Evolutionary conservation across 2,329 filamentous ascomycete genomes (phyloP), one percentile per base, ranked within the genome.

Genomic region (Arthrobotrys sphaeroides): DNA sequence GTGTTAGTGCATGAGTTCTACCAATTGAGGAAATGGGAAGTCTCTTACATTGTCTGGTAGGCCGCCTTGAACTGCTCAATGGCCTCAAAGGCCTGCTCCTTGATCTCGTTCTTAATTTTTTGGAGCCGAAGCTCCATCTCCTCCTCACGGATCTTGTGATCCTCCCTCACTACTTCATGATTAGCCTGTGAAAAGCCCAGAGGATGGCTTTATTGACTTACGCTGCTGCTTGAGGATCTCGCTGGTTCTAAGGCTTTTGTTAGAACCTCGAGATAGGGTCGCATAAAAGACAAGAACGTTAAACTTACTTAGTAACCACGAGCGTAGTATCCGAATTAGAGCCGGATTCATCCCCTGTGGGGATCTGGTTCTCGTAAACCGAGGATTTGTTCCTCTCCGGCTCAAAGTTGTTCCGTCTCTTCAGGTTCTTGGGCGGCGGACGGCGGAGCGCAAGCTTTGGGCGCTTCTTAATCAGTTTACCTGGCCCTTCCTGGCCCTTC

Each of bases 41-140:
- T 60, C 66, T n/a, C n/a, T 55, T 45, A 70, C 66, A 20, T 45
- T 1, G 43, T 38, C 18, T 70, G 24, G 9, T 51, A 62, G 2
- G 10, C 51, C 13, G 18, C 24, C 24, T 62, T 61, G 16, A 70
- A 62, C 42, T 55, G n/a, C 6, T 36, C 16, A 33, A 70, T 62
- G 6, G 66, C 66, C 10, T 38, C 45, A 2, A 53, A 18, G n/a
- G 55, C 40, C 43, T 61, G 49, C 20, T 62, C 18, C n/a, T 61
- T 62, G n/a, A 69, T 53, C 12, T 61, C 66, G 3, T 26, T 20
- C 4, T 51, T 36, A 12, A 61, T 45, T 4, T 45, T 18, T 33
- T 69, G n/a, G 6, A 61, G 20, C 3, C 49, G 31, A 7, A 53
- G 3, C 12, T 43, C 55, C 40, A 69, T 20, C 22, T 61, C 22